A percentile compares a stretch with the other conserved stretches of the same genome.
phyloP scores from a whole-genome alignment of 2,329 filamentous ascomycete genomes.

The Purpureocillium takamizusanense region DNA sequence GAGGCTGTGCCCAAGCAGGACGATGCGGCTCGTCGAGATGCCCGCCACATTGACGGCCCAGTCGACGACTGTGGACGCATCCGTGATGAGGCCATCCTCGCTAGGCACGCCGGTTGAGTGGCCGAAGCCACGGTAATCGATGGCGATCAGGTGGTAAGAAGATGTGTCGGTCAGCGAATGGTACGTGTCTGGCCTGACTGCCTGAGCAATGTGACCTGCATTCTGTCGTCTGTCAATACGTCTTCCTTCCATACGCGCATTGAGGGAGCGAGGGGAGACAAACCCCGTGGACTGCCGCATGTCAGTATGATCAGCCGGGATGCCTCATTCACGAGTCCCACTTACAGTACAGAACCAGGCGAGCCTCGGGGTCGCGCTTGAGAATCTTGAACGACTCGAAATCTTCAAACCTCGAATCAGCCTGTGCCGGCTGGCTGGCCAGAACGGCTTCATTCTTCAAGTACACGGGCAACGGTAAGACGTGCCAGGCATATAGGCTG shows the following conservation, averaged over 20 bases:
- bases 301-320: slow-evolving; percentile 1
- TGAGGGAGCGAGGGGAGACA: slow-evolving; percentile 14
- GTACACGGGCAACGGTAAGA: slow-evolving; percentile 73
- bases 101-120: slow-evolving; percentile 70
- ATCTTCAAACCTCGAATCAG: slow-evolving; percentile 43
- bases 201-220: slow-evolving; percentile 76
- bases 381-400: slow-evolving; percentile 53
- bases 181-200: slow-evolving; percentile 66
- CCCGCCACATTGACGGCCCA: slow-evolving; percentile 58
- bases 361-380: slow-evolving; percentile 51
- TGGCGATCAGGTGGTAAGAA: slow-evolving; percentile 70
- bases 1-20: slow-evolving; percentile 77
- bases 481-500: slow-evolving; percentile 80
- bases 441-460: slow-evolving; percentile 59
- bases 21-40: slow-evolving; percentile 62
- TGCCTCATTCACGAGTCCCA: slow-evolving; percentile 6
- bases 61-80: slow-evolving; percentile 64
- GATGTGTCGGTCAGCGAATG: slow-evolving; percentile 67
- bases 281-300: slow-evolving; percentile 51
- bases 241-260: no score
- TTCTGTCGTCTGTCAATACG: slow-evolving; percentile 42
- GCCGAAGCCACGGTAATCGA: slow-evolving; percentile 88
- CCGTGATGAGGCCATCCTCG: slow-evolving; percentile 72
- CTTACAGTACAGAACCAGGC: slow-evolving; percentile 56
- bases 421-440: slow-evolving; percentile 38